Evolutionary conservation across 805 yeast species (phyloP).

Genomic region (Danielia reshetovae): DNA sequence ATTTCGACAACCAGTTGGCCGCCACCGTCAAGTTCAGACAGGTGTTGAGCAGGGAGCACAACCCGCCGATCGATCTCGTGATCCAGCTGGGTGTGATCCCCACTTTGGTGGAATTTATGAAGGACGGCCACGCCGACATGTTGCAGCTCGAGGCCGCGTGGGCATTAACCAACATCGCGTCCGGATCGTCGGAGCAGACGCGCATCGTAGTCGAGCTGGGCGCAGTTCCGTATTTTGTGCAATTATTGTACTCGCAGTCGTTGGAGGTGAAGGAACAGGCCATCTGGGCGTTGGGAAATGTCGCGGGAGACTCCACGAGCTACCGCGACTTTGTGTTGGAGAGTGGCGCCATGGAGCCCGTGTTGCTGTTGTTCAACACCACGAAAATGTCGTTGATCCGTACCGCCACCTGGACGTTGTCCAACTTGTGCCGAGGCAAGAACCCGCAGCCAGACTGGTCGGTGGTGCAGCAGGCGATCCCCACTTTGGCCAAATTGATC

Average conservation of each 20-base stretch:
- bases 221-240: conserved; percentile 89
- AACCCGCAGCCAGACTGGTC: conserved; percentile 96
- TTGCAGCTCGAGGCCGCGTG: conserved; percentile 97
- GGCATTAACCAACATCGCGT: conserved; percentile 98
- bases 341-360: conserved; percentile 86
- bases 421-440: conserved; percentile 95
- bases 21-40: conserved; percentile 94
- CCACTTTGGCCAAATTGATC: conserved; percentile 86
- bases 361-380: conserved; percentile 70
- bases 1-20: conserved; percentile 73
- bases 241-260: conserved; percentile 73
- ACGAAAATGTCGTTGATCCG: conserved; percentile 87
- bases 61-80: conserved; percentile 94
- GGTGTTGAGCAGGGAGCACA: conserved; percentile 85
- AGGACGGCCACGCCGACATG: conserved; percentile 67
- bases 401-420: conserved; percentile 97
- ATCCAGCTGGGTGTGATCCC: conserved; percentile 94
- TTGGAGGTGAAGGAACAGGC: conserved; percentile 97
- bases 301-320: conserved; percentile 92
- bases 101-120: conserved; percentile 81
- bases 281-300: conserved; percentile 98
- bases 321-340: conserved; percentile 86
- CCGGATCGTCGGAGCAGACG: conserved; percentile 89
- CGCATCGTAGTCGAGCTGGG: conserved; percentile 86
- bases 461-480: conserved; percentile 79